A percentile compares a stretch with the other conserved stretches of the same genome.
Evolutionary conservation across 1,139 yeast species (phyloP).

Genomic region (Kodamaea ohmeri): DNA sequence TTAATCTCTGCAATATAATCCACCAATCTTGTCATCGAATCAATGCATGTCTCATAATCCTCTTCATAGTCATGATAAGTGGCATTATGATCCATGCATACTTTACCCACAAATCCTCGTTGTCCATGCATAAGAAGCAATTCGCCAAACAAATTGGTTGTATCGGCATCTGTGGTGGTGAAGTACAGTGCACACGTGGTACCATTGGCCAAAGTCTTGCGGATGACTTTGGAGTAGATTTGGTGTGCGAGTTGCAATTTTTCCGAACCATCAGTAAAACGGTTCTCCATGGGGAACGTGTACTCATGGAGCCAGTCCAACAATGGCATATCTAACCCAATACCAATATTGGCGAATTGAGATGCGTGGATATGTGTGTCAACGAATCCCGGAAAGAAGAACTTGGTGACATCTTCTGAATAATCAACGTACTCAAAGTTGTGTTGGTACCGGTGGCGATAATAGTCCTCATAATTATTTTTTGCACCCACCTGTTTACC

Average conservation of each 20-base stretch:
- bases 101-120: slow-evolving; percentile 88
- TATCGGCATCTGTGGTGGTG: slow-evolving; percentile 78
- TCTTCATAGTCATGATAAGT: slow-evolving; percentile 62
- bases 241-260: slow-evolving; percentile 52
- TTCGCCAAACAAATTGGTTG: slow-evolving; percentile 76
- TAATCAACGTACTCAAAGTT: slow-evolving; percentile 25
- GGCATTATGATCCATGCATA: slow-evolving; percentile 73
- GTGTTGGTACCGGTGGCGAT: slow-evolving; percentile 3
- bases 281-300: slow-evolving; percentile 83
- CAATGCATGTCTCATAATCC: slow-evolving; percentile 53
- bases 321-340: slow-evolving; percentile 81
- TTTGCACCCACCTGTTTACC: not conserved
- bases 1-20: slow-evolving; percentile 52
- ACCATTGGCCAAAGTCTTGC: slow-evolving; percentile 68
- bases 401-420: slow-evolving; percentile 36
- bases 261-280: slow-evolving; percentile 33
- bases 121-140: slow-evolving; percentile 68
- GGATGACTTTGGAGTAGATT: slow-evolving; percentile 64
- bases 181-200: slow-evolving; percentile 92
- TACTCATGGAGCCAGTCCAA: slow-evolving; percentile 85
- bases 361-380: slow-evolving; percentile 98
- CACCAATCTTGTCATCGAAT: slow-evolving; percentile 57
- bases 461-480: slow-evolving; percentile 1
- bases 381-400: slow-evolving; percentile 87
- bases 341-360: slow-evolving; percentile 91